A percentile compares a stretch with the other conserved stretches of the same genome.
Conservation (phyloP, 2,329 filamentous ascomycete genomes). For the Pyrenophora seminiperda region DNA sequence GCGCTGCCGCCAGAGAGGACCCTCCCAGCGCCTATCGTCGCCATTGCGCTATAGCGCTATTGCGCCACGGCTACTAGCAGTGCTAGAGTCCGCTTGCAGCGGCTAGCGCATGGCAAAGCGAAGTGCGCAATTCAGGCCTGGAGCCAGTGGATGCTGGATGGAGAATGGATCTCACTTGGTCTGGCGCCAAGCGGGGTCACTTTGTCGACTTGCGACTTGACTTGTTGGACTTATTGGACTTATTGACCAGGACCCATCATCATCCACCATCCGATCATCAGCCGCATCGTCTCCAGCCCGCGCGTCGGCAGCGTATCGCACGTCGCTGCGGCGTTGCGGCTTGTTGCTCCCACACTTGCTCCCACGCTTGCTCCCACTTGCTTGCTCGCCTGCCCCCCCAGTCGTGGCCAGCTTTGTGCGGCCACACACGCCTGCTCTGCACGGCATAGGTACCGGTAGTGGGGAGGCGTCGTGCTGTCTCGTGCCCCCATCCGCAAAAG, state of each 20-base stretch:
- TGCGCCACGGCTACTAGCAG: constrained; percentile 31
- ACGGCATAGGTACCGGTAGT: too few relatives aligned
- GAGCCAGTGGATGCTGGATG: constrained; percentile 21
- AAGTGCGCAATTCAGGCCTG: constrained; percentile 45
- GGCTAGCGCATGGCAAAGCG: constrained; percentile 41
- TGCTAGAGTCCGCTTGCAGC: constrained; percentile 45
- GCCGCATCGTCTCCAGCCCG: constrained; percentile 42
- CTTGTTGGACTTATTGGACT: too few relatives aligned
- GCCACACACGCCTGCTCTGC: not conserved
- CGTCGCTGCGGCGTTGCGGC: constrained; percentile 10
- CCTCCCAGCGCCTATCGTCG: constrained; percentile 37
- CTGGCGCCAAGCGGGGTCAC: constrained; percentile 44
- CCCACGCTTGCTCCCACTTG: too few relatives aligned
- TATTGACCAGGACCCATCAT: constrained; percentile 40
- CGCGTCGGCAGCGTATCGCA: constrained; percentile 25
- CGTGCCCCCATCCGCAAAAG: constrained; percentile 29
- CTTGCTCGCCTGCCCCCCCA: too few relatives aligned
- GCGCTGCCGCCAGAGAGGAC: constrained; percentile 37
- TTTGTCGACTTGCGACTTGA: too few relatives aligned
- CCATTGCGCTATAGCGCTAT: constrained; percentile 42
- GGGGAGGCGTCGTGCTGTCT: constrained; percentile 26
- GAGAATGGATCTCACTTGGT: constrained; percentile 43
- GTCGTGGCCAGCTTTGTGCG: too few relatives aligned
- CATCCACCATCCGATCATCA: constrained; percentile 49
- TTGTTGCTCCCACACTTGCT: too few relatives aligned